Evolutionary conservation across 73 alveolate genomes (phyloP).

Genomic region (Blepharisma stoltei): DNA sequence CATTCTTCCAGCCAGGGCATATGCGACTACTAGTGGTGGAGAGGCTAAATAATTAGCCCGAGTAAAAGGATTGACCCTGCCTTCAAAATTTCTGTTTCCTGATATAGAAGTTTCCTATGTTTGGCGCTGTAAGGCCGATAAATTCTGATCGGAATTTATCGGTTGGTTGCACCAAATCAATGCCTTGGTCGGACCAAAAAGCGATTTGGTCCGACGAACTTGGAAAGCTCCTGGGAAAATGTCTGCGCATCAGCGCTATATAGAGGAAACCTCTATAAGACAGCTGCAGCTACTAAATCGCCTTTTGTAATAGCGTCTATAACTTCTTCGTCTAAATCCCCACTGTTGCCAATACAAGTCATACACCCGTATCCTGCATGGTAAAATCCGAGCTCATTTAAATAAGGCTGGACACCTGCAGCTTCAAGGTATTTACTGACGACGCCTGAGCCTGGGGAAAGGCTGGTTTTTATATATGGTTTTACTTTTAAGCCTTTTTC

Average conservation of each 20-base stretch:
- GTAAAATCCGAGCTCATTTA: conserved; percentile 76
- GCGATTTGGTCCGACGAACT: no score
- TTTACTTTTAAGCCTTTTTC: conserved; percentile 64
- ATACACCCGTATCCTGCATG: conserved; percentile 91
- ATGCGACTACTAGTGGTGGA: conserved; percentile 89
- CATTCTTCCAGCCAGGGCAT: conserved; percentile 64
- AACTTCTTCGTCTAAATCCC: conserved; percentile 69
- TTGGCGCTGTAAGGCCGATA: no score
- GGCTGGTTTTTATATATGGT: conserved; percentile 80
- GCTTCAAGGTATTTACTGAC: conserved; percentile 67
- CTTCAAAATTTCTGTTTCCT: conserved; percentile 92
- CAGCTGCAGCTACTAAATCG: conserved; percentile 82
- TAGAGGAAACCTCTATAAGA: no score
- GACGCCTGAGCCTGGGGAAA: conserved; percentile 87
- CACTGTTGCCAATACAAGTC: conserved; percentile 90
- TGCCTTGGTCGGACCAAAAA: no score
- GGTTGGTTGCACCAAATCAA: no score
- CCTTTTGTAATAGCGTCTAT: conserved; percentile 64
- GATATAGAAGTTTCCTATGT: no score
- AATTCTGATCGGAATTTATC: no score
- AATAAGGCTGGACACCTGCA: conserved; percentile 62
- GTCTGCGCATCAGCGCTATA: no score
- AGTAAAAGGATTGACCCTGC: conserved; percentile 77
- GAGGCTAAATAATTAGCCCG: conserved; percentile 86
- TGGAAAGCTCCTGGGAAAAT: no score